Evolutionary conservation across 2,329 filamentous ascomycete genomes (phyloP), one percentile per base, ranked within the genome.

Genomic region (Xylariomycetidae sp.): DNA sequence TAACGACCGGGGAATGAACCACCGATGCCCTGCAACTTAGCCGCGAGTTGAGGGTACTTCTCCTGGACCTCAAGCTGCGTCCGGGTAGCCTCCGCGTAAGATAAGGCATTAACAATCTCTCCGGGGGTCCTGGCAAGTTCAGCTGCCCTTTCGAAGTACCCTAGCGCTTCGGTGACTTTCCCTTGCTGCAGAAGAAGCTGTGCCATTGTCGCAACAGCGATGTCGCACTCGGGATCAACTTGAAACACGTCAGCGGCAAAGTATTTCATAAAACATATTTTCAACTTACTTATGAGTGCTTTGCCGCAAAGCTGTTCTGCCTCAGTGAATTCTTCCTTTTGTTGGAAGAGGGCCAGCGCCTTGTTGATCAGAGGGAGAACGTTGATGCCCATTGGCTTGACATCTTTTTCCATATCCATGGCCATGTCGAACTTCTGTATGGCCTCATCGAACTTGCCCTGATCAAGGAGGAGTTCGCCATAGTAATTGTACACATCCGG

Each of bases 401-500:
- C 82, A 63, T 87, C 81, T 72, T 92, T 94, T 76, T 98, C 92
- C 83, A 97, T 90, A 58, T 97, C 89, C 47, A 97, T 89, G n/a
- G 92, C 92, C 16, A 82, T 92, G 61, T 98, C 92, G 55, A 98
- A 98, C 67, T 96, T 95, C 68, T 95, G 86, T 44, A 98, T 88
- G 16, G 92, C 92, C 61, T 98, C 90, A 38, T 86, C 73, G 66
- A 83, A 97, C 64, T 96, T 95, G 64, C 88, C 83, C 70, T 97
- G 92, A 70, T 98, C 92, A 34, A 98, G 80, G 37, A 98, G 75
- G 36, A 98, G 76, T 69, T 98, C 92, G 54, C 92, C 92, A 56
- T 95, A 97, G 77, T 98, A 98, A 75, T 98, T 98, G 75, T 97
- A 98, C 25, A 97, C 92, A 57, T 98, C 92, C 5, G 90, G 89